phyloP scores from a whole-genome alignment of 352 stramenopile species.

The Aphanomyces astaci region DNA sequence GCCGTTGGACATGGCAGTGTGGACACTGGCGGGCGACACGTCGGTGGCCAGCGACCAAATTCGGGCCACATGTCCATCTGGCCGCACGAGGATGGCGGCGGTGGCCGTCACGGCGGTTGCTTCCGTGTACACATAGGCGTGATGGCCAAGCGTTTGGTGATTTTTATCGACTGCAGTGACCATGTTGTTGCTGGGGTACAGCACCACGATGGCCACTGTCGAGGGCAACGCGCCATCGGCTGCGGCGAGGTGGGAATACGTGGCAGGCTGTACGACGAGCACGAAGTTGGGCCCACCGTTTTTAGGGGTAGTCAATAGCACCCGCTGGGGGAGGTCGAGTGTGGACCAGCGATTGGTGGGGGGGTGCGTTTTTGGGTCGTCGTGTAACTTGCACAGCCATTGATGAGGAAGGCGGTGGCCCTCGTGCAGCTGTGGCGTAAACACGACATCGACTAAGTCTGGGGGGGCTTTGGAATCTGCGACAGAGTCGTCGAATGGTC shows the following conservation, averaged over 20 bases:
- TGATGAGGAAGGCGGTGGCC: background rate
- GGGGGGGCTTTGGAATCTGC: background rate
- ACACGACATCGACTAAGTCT: conserved; percentile 29
- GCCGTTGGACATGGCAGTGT: background rate
- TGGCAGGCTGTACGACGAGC: conserved; percentile 38
- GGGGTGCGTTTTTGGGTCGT: background rate
- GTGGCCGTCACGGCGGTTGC: conserved; percentile 30
- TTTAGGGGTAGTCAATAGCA: background rate
- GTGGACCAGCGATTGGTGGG: too few relatives aligned
- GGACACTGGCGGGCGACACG: background rate
- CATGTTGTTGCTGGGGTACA: too few relatives aligned
- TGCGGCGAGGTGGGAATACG: conserved; percentile 16
- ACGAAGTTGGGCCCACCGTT: conserved; percentile 38
- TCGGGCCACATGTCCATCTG: conserved; percentile 68
- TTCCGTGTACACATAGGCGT: background rate
- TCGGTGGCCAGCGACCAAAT: conserved; percentile 33
- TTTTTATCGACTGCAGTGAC: too few relatives aligned
- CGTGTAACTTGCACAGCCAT: background rate
- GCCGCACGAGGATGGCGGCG: conserved; percentile 54
- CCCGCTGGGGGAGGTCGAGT: conserved; percentile 31
- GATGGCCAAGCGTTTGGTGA: too few relatives aligned
- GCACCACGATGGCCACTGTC: conserved; percentile 39
- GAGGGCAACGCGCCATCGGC: conserved; percentile 28
- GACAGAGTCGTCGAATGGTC: conserved; percentile 33
- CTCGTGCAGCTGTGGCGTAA: conserved; percentile 23